Evolutionary conservation across 2,329 filamentous ascomycete species (phyloP), one percentile per base, ranked within the genome.

Genomic region (Xylariaceae sp.): DNA sequence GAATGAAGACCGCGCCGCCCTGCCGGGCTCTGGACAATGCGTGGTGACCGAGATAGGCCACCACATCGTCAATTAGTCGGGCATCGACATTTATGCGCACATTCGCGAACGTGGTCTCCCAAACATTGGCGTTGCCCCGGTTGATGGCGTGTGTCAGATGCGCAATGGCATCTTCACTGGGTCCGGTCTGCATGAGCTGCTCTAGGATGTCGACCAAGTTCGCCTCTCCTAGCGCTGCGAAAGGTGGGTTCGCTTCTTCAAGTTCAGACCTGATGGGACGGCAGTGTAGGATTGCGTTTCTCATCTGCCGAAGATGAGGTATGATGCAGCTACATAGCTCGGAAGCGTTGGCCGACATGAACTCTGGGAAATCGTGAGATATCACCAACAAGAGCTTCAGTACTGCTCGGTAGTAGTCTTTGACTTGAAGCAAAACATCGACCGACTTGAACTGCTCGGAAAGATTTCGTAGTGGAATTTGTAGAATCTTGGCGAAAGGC

Each of bases 301-400:
- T 83, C 45, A 96, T 76, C 68, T 97, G 94, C 14, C 86, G 85
- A 69, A 89, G 94, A 62, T 94, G 87, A 44, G 84, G 81, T 1
- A 91, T 89, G 50, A 97, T 86, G 62, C 82, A 83, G 59, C 87
- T 85, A 71, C 86, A 90, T 45, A 99, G 81, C 58, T 83, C 82
- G 58, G 89, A 83, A 64, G 95, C 89, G 66, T 95, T 90, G 60
- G 91, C 89, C 6, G 89, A 87, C 39, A 99, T 73, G 68, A 96
- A 99, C 49, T 96, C 90, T 0, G 92, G 88, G 69, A 90, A 97
- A 67, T 99, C 94, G 64, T 97, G 94, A 59, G 96, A 89, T 46
- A 99, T 74, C 45, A 95, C 80, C 32, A 95, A 74, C 47, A 97
- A 73, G 52, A 96, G 81, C 63, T 95, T 90, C 42, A 95, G 74